phyloP scores from a whole-genome alignment of 1,284 basidiomycete species.

The Sanguinoderma infundibulare region DNA sequence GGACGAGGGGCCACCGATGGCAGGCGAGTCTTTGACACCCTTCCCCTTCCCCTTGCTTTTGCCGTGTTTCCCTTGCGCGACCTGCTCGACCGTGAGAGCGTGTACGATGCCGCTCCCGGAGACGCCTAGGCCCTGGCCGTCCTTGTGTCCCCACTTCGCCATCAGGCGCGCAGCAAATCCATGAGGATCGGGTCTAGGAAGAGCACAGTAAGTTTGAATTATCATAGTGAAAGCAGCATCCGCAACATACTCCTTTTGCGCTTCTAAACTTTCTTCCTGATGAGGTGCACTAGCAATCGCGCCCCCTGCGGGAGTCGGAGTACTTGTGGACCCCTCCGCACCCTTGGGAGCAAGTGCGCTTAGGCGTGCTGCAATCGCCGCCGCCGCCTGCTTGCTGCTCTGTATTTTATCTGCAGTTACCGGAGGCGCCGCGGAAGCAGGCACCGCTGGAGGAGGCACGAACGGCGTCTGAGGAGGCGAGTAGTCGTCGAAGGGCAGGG shows the following conservation, averaged over 20 bases:
- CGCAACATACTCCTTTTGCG: slow-evolving; percentile 37
- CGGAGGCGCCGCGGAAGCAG: slow-evolving; percentile 24
- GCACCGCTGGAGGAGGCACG: slow-evolving; percentile 49
- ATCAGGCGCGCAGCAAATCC: slow-evolving; percentile 81
- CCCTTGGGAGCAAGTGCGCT: slow-evolving; percentile 56
- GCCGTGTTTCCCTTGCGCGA: slow-evolving; percentile 44
- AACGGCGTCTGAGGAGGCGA: slow-evolving; percentile 60
- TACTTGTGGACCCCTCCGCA: slow-evolving; percentile 26
- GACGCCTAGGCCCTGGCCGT: slow-evolving; percentile 88
- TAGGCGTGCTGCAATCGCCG: slow-evolving; percentile 78
- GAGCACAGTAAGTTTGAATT: no score
- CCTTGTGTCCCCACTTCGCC: slow-evolving; percentile 95
- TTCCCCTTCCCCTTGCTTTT: slow-evolving; percentile 39
- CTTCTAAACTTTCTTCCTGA: slow-evolving; percentile 34
- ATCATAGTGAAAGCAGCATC: no score
- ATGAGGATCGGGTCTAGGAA: slow-evolving; percentile 60
- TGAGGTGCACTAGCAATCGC: slow-evolving; percentile 28
- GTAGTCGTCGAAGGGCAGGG: slow-evolving; percentile 16
- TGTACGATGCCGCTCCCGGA: slow-evolving; percentile 87
- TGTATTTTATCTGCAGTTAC: slow-evolving; percentile 58
- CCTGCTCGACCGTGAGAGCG: slow-evolving; percentile 81
- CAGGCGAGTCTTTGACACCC: slow-evolving; percentile 26
- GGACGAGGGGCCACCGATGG: slow-evolving; percentile 24
- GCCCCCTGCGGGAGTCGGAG: slow-evolving; percentile 31
- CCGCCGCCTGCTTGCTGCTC: slow-evolving; percentile 73